These are phyloP conservation scores for Trematosphaeria pertusa DNA, from an alignment of 2,329 filamentous ascomycete genomes.

Conservation along the genomic window DNA sequence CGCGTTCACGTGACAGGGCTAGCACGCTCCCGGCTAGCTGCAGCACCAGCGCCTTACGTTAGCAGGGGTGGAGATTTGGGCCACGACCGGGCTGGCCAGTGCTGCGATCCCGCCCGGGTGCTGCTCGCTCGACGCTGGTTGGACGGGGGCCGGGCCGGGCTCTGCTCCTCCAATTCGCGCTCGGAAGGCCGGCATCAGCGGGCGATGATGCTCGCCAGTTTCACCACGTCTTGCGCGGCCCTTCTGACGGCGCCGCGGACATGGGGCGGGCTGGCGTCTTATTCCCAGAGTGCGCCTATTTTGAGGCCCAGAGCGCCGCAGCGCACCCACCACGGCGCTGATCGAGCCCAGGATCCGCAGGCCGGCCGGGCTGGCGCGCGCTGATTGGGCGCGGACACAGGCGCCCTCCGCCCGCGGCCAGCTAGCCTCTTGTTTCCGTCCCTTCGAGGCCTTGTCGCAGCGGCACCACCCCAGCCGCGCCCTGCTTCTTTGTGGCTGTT, in stretches of 20 bases:
- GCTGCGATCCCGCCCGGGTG: conserved; percentile 7
- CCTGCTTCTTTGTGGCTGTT: conserved; percentile 18
- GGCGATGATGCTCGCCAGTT: too few species aligned
- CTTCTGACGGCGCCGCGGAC: too few species aligned
- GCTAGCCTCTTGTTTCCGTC: conserved; percentile 23
- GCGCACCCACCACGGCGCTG: conserved; percentile 5
- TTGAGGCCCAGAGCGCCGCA: too few species aligned
- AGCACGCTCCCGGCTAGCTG: conserved; percentile 6
- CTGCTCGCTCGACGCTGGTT: neutral
- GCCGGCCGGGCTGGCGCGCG: neutral
- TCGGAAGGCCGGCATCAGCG: too few species aligned
- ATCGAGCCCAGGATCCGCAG: conserved; percentile 15
- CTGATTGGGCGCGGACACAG: conserved; percentile 30
- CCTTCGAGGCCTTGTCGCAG: conserved; percentile 6
- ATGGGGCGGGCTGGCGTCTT: too few species aligned
- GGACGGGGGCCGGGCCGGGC: neutral
- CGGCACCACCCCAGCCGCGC: conserved; percentile 5
- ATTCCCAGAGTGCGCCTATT: too few species aligned
- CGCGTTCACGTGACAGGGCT: too few species aligned
- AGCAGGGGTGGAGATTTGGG: conserved; percentile 12
- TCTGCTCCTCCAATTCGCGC: too few species aligned
- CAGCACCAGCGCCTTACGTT: conserved; percentile 2
- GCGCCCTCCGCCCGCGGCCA: neutral
- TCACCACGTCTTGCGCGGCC: too few species aligned
- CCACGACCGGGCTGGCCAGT: neutral